These are phyloP conservation scores for Rhodotorula toruloides DNA, from an alignment of 768 basidiomycete species.

Conservation along the genomic window DNA sequence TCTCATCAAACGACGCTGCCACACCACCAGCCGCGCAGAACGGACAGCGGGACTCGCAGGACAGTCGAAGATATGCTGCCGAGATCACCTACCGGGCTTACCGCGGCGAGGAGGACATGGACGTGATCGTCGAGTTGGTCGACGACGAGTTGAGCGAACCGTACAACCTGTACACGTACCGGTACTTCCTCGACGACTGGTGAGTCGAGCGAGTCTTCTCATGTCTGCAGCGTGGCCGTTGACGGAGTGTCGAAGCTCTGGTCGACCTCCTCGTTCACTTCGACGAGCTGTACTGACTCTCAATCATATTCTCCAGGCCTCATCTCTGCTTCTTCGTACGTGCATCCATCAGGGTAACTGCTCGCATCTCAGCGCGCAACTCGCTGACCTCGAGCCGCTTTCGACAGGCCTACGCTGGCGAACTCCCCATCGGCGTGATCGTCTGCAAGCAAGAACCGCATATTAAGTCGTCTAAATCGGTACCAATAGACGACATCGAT, in stretches of 20 bases:
- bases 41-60: too few species aligned
- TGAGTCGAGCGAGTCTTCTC: too few species aligned
- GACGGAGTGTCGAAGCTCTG: background rate
- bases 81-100: slow-evolving; percentile 66
- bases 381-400: too few species aligned
- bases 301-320: slow-evolving; percentile 56
- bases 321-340: slow-evolving; percentile 57
- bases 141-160: slow-evolving; percentile 92
- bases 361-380: background rate
- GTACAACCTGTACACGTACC: slow-evolving; percentile 91
- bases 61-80: too few species aligned
- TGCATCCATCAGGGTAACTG: background rate
- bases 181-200: slow-evolving; percentile 96
- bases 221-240: background rate
- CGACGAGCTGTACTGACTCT: background rate
- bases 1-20: background rate
- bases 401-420: slow-evolving; percentile 32
- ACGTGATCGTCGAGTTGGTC: slow-evolving; percentile 69
- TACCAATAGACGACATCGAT: background rate
- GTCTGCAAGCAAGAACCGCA: slow-evolving; percentile 96
- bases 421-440: slow-evolving; percentile 68
- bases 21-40: background rate
- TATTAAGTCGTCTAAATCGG: slow-evolving; percentile 42
- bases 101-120: slow-evolving; percentile 66
- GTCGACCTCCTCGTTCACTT: background rate